These are phyloP conservation scores for Wickerhamiella parazyma DNA, from an alignment of 805 yeast species.

Conservation along the genomic window DNA sequence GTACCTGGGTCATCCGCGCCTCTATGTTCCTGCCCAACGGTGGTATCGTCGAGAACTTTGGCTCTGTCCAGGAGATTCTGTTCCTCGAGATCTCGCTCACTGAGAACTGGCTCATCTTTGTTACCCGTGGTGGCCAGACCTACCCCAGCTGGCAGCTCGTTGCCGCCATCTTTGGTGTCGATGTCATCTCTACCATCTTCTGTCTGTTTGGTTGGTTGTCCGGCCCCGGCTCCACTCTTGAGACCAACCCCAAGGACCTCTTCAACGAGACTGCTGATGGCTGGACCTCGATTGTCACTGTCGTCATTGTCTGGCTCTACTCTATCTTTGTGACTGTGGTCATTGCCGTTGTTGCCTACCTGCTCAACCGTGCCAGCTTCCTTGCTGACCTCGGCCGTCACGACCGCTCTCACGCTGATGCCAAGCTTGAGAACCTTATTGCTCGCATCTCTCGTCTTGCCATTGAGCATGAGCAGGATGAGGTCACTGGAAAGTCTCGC, in stretches of 20 bases:
- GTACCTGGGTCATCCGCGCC: constrained; percentile 90
- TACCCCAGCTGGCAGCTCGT: constrained; percentile 97
- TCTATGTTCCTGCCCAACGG: constrained; percentile 68
- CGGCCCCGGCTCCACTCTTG: constrained; percentile 24
- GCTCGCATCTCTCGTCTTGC: constrained; percentile 28
- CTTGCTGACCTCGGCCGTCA: constrained; percentile 26
- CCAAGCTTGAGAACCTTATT: constrained; percentile 27
- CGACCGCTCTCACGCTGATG: constrained; percentile 23
- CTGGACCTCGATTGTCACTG: constrained; percentile 92
- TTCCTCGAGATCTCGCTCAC: constrained; percentile 90
- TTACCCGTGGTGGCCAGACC: constrained; percentile 97
- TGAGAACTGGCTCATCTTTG: constrained; percentile 95
- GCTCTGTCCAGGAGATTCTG: constrained; percentile 85
- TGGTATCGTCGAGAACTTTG: constrained; percentile 91
- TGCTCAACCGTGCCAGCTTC: constrained; percentile 33
- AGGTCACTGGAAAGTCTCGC: constrained; percentile 22
- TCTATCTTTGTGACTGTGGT: constrained; percentile 92
- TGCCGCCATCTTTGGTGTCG: constrained; percentile 86
- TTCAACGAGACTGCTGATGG: constrained; percentile 54
- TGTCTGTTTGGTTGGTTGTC: constrained; percentile 84
- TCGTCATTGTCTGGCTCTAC: constrained; percentile 86
- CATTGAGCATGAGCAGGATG: constrained; percentile 28
- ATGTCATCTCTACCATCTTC: constrained; percentile 84
- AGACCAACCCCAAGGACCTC: constrained; percentile 23
- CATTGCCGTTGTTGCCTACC: constrained; percentile 89